Evolutionary conservation across 2,329 filamentous ascomycete genomes (phyloP).

Genomic region (Hymenoscyphus occultus): DNA sequence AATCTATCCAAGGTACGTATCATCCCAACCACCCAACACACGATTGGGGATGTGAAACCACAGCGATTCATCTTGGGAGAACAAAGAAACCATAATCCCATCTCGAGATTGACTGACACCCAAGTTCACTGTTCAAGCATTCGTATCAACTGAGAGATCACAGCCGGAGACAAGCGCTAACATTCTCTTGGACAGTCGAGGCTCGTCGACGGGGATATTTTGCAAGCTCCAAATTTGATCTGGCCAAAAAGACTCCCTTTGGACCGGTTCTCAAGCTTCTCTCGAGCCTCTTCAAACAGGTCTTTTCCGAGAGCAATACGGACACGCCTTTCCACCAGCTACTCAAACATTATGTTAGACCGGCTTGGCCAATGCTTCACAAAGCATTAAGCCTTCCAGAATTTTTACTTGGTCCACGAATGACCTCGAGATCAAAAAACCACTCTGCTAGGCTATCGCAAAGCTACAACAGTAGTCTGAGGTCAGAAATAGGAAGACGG

Average conservation of each 20-base stretch:
- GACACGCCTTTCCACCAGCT: slow-evolving; percentile 61
- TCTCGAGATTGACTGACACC: background rate
- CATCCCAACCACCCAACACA: background rate
- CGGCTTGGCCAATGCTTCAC: slow-evolving; percentile 63
- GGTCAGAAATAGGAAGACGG: slow-evolving; percentile 26
- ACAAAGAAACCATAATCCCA: background rate
- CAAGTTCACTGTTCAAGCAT: background rate
- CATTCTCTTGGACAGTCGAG: slow-evolving; percentile 40
- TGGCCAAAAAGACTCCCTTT: slow-evolving; percentile 57
- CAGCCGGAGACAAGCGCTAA: background rate
- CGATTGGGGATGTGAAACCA: background rate
- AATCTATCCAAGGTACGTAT: slow-evolving; percentile 49
- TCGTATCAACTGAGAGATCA: background rate
- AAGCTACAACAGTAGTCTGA: slow-evolving; percentile 33
- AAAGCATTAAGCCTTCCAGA: slow-evolving; percentile 62
- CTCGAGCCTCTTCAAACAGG: slow-evolving; percentile 64
- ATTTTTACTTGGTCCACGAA: slow-evolving; percentile 56
- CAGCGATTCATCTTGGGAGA: background rate
- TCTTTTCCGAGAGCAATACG: slow-evolving; percentile 64
- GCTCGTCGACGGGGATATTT: slow-evolving; percentile 61
- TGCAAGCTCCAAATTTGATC: slow-evolving; percentile 65
- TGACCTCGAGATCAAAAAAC: slow-evolving; percentile 10
- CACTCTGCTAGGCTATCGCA: slow-evolving; percentile 25
- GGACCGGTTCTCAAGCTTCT: slow-evolving; percentile 62
- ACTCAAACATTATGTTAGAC: slow-evolving; percentile 59